Percentiles rank a stretch among this genome's conserved stretches.
phyloP scores from a whole-genome alignment of 2,329 filamentous ascomycete species.

The Calonectria fujianensis region DNA sequence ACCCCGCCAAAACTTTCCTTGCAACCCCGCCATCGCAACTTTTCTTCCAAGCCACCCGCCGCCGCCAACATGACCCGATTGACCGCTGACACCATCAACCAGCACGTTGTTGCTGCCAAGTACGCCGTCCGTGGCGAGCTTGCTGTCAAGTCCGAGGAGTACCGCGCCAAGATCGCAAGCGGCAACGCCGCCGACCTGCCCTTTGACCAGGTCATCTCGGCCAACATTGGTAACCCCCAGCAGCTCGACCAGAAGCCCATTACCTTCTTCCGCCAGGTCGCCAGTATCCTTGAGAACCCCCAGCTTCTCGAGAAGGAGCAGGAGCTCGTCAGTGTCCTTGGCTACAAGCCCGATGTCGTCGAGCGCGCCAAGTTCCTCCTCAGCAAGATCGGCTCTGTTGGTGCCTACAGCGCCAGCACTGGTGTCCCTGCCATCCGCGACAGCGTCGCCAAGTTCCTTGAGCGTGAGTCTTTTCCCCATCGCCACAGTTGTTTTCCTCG shows the following conservation, averaged over 20 bases:
- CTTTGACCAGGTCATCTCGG: slow-evolving; percentile 93
- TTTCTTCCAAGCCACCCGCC: slow-evolving; percentile 53
- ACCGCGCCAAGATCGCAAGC: slow-evolving; percentile 82
- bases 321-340: slow-evolving; percentile 83
- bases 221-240: slow-evolving; percentile 99
- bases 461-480: slow-evolving; percentile 73
- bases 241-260: slow-evolving; percentile 99
- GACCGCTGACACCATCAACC: slow-evolving; percentile 93
- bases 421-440: slow-evolving; percentile 91
- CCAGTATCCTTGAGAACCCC: slow-evolving; percentile 95
- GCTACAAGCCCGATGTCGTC: slow-evolving; percentile 93
- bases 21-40: slow-evolving; percentile 52
- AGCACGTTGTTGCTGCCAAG: slow-evolving; percentile 88
- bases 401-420: slow-evolving; percentile 96
- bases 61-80: slow-evolving; percentile 69
- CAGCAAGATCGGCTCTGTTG: slow-evolving; percentile 90
- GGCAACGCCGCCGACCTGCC: slow-evolving; percentile 77
- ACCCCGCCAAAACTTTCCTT: slow-evolving; percentile 55
- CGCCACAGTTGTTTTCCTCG: neutral
- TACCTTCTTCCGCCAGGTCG: slow-evolving; percentile 98
- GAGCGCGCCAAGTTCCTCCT: slow-evolving; percentile 88
- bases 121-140: slow-evolving; percentile 98
- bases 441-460: slow-evolving; percentile 94
- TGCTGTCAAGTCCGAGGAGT: slow-evolving; percentile 93
- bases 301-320: slow-evolving; percentile 87